phyloP scores from a whole-genome alignment of 495 filamentous ascomycete species.

The Physcia stellaris region DNA sequence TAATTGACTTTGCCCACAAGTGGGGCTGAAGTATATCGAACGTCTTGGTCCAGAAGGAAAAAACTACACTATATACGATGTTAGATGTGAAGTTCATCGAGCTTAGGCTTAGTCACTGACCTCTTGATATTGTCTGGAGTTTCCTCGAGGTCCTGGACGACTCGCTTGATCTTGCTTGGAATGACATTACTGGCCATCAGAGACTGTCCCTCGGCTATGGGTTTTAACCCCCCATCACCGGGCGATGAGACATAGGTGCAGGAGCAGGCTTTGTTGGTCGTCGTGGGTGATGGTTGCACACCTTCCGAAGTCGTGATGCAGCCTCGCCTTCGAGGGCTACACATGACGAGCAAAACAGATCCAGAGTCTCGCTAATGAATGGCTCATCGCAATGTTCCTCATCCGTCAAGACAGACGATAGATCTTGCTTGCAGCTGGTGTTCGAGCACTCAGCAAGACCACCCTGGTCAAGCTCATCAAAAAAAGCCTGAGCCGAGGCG shows the following conservation, averaged over 20 bases:
- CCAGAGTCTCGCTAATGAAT: slow-evolving; percentile 2
- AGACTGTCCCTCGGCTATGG: too few relatives aligned
- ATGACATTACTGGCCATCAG: too few relatives aligned
- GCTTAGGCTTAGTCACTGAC: not conserved
- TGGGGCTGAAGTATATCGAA: slow-evolving; percentile 8
- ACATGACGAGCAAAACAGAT: slow-evolving; percentile 7
- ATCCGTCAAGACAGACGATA: slow-evolving; percentile 1
- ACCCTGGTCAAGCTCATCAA: slow-evolving; percentile 4
- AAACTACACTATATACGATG: not conserved
- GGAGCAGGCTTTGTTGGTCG: too few relatives aligned
- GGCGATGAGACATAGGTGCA: too few relatives aligned
- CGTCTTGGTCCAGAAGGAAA: slow-evolving; percentile 2
- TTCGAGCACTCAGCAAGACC: slow-evolving; percentile 5
- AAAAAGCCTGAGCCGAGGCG: slow-evolving; percentile 4
- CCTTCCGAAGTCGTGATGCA: not conserved
- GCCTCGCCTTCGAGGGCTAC: not conserved
- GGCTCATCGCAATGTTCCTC: slow-evolving; percentile 5
- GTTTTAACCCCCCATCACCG: too few relatives aligned
- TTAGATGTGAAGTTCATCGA: not conserved
- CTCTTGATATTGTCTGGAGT: not conserved
- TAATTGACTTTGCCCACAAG: not conserved
- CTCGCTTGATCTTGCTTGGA: not conserved
- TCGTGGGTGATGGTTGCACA: slow-evolving; percentile 6
- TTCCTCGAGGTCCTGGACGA: not conserved
- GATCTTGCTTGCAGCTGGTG: not conserved